phyloP scores from a whole-genome alignment of 2,329 filamentous ascomycete genomes.

The Aspergillus sojae region DNA sequence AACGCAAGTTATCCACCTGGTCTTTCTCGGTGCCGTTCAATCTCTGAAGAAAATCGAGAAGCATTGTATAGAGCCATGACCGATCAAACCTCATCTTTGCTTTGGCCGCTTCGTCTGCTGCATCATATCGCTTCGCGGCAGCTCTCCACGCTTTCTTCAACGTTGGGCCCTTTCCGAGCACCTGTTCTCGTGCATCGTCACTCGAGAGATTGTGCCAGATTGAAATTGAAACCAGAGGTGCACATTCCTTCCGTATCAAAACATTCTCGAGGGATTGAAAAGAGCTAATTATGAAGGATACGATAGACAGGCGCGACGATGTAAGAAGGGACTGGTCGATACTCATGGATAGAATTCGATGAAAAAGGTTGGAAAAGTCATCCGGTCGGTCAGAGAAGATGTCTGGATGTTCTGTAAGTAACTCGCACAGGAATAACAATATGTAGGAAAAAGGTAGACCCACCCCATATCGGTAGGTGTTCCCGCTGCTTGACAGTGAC shows the following conservation, averaged over 20 bases:
- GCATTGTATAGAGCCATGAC: conserved; percentile 85
- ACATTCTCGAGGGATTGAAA: conserved; percentile 92
- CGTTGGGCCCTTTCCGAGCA: conserved; percentile 72
- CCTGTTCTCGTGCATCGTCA: conserved; percentile 71
- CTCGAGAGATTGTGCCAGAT: conserved; percentile 93
- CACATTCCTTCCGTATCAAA: conserved; percentile 93
- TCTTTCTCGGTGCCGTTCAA: conserved; percentile 60
- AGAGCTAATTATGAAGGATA: conserved; percentile 85
- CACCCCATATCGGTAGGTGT: conserved; percentile 83
- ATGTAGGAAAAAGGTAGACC: conserved; percentile 29
- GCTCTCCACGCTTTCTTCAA: conserved; percentile 90
- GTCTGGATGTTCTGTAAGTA: conserved; percentile 51
- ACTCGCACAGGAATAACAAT: background rate
- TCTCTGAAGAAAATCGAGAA: conserved; percentile 77
- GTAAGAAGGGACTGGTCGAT: conserved; percentile 69
- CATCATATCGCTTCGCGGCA: conserved; percentile 80
- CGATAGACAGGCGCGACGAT: conserved; percentile 74
- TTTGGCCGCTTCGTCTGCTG: conserved; percentile 77
- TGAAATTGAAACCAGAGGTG: conserved; percentile 88
- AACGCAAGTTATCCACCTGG: conserved; percentile 66
- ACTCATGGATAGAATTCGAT: conserved; percentile 83
- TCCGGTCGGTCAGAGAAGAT: conserved; percentile 75
- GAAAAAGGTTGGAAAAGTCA: conserved; percentile 87
- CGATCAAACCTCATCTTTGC: conserved; percentile 85
- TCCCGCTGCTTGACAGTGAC: conserved; percentile 87